Conservation (phyloP, 1,284 basidiomycete genomes). For the Ustilago loliicola region DNA sequence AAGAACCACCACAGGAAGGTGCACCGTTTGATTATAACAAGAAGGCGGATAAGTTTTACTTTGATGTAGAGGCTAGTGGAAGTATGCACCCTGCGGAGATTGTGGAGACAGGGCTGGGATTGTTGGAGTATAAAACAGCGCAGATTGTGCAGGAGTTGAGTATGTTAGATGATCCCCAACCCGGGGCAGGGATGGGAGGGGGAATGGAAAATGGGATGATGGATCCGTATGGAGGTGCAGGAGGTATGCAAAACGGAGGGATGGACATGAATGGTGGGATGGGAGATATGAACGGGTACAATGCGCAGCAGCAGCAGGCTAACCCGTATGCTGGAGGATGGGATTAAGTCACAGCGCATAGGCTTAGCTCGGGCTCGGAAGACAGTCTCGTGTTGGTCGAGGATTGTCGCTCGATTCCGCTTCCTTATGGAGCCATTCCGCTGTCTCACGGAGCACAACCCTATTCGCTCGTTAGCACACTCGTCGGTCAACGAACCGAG, state of each 20-base stretch:
- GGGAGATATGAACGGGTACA: slow-evolving; percentile 36
- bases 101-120: slow-evolving; percentile 63
- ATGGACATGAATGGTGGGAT: slow-evolving; percentile 26
- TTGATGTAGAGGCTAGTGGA: slow-evolving; percentile 68
- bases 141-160: slow-evolving; percentile 69
- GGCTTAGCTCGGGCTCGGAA: neutral
- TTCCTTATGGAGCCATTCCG: too few species aligned
- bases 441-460: neutral
- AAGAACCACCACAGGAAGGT: slow-evolving; percentile 64
- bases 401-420: too few species aligned
- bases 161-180: slow-evolving; percentile 57
- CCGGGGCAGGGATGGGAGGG: slow-evolving; percentile 8
- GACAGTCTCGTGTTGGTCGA: neutral
- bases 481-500: neutral
- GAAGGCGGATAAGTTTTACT: slow-evolving; percentile 66
- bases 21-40: slow-evolving; percentile 65
- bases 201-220: slow-evolving; percentile 36
- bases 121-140: slow-evolving; percentile 65
- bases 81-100: slow-evolving; percentile 67
- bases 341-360: slow-evolving; percentile 14
- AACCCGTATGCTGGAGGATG: slow-evolving; percentile 38
- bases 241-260: slow-evolving; percentile 13
- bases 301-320: slow-evolving; percentile 5
- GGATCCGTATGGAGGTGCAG: slow-evolving; percentile 30
- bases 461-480: neutral